Evolutionary conservation across 208 protist genomes (phyloP).

Genomic region (Trypanosoma cruzi): DNA sequence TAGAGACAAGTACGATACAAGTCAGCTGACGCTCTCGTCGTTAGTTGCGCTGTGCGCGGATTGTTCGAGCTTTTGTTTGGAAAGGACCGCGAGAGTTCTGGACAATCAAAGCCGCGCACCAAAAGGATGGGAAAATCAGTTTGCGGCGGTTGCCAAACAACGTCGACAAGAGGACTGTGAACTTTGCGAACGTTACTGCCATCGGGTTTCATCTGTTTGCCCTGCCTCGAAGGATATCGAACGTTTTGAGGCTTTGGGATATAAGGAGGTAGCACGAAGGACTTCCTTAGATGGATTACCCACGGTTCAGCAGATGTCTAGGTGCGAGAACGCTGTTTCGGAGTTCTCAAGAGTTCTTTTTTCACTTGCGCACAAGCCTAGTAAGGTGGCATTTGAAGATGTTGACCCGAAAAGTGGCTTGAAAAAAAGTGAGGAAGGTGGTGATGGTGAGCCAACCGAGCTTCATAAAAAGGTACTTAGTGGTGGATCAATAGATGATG

Average conservation of each 20-base stretch:
- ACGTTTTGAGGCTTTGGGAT: conserved; percentile 37
- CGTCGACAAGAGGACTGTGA: conserved; percentile 55
- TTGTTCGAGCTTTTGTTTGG: conserved; percentile 60
- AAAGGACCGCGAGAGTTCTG: conserved; percentile 53
- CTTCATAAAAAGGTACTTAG: conserved; percentile 53
- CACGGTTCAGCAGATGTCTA: conserved; percentile 49
- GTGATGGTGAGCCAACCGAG: conserved; percentile 36
- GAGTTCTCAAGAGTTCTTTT: conserved; percentile 60
- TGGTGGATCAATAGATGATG: conserved; percentile 46
- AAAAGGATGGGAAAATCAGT: conserved; percentile 59
- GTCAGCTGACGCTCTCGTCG: conserved; percentile 51
- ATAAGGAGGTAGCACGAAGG: conserved; percentile 13
- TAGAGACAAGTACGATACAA: conserved; percentile 36
- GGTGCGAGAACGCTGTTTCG: conserved; percentile 68
- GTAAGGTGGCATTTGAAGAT: conserved; percentile 66
- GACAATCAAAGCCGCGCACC: conserved; percentile 69
- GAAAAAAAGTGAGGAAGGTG: conserved; percentile 23
- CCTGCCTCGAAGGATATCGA: conserved; percentile 33
- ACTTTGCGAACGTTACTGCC: conserved; percentile 46
- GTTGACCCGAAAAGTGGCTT: conserved; percentile 26
- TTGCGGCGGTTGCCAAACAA: conserved; percentile 48
- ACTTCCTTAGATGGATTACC: conserved; percentile 15
- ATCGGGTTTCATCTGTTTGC: conserved; percentile 42
- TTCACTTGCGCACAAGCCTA: conserved; percentile 76
- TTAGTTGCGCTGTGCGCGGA: conserved; percentile 56